Base-by-base conservation (phyloP, 352 stramenopile genomes). In the Globisporangium solare region DNA sequence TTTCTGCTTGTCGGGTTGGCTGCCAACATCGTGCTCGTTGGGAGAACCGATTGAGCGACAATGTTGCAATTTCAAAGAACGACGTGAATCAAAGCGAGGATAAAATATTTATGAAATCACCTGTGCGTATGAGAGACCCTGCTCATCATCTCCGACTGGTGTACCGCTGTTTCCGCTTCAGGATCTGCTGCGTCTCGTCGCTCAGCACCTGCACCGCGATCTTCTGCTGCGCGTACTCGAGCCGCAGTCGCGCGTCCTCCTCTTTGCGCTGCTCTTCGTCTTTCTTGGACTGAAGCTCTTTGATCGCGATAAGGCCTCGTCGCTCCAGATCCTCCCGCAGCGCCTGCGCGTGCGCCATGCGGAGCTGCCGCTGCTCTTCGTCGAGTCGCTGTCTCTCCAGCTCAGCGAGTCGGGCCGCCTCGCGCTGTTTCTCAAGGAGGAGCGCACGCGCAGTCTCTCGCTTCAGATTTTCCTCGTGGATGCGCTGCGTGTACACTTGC, bases 241-340 rank as follows among this genome's bases (percentile, higher is more conserved):
- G 47, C 1, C 73, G 66, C 43, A 69, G 51, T 15, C 61, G 51
- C 4, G 47, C 58, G 15, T 67, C 61, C n/a, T 82, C 63, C 46
- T 79, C 61, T 31, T 73, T 72, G 7, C 71, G 66, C 1, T 73
- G 3, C 31, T 78, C 73, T 10, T 81, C 64, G 18, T 77, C 64
- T 45, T 85, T 85, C 51, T 79, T 78, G 13, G 56, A 51, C 52
- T 84, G 73, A 2, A 74, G 56, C 22, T 80, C 68, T 17, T 52
- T 68, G 48, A 81, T 77, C 3, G 73, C 74, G 1, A 71, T 39
- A 12, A 79, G 35, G 0, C 69, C 72, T 1, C 72, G 69, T 0
- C 72, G 69, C 14, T 78, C 69, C 14, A 81, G 32, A 40, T 79
- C 73, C 11, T 79, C 70, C 3, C 67, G 64, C 21, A 76, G 52